Percentiles rank a stretch among this genome's conserved stretches.
Evolutionary conservation across 768 basidiomycete species (phyloP).

Genomic region (Porphyrellus cyaneotinctus): DNA sequence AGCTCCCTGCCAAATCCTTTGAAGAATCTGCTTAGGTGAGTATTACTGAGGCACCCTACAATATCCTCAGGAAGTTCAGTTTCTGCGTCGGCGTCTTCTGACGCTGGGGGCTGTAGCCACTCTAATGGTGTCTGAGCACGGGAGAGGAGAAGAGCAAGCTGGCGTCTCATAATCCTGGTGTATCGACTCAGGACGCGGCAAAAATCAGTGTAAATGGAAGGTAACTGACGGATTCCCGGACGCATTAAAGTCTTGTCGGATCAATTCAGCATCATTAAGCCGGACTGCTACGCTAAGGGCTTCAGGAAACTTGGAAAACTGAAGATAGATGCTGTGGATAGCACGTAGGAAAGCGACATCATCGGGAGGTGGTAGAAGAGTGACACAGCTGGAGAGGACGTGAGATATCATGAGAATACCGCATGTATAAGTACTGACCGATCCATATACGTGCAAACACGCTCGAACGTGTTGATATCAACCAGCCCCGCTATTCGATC

Average conservation of each 20-base stretch:
- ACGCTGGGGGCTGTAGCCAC: conserved; percentile 68
- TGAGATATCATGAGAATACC: conserved; percentile 2
- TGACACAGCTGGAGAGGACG: conserved; percentile 60
- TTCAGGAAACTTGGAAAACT: conserved; percentile 85
- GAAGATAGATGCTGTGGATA: conserved; percentile 84
- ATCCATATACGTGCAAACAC: conserved; percentile 97
- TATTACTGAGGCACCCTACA: conserved; percentile 81
- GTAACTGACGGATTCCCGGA: conserved; percentile 78
- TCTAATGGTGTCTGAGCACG: conserved; percentile 88
- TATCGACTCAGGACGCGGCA: neutral
- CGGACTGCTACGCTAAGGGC: conserved; percentile 84
- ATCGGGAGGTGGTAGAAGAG: conserved; percentile 88
- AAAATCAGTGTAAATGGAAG: neutral
- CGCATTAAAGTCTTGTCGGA: conserved; percentile 84
- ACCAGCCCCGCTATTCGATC: conserved; percentile 71
- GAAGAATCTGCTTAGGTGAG: conserved; percentile 79
- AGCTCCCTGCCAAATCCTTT: conserved; percentile 91
- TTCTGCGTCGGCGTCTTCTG: conserved; percentile 49
- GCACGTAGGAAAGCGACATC: conserved; percentile 86
- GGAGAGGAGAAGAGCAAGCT: conserved; percentile 90
- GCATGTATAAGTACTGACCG: conserved; percentile 45
- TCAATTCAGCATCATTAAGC: conserved; percentile 72
- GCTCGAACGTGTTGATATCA: conserved; percentile 80
- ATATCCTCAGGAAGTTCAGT: conserved; percentile 78
- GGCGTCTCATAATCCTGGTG: conserved; percentile 81